Base-by-base conservation (phyloP, 1,139 yeast genomes). In the Yamadazyma conglobata region DNA sequence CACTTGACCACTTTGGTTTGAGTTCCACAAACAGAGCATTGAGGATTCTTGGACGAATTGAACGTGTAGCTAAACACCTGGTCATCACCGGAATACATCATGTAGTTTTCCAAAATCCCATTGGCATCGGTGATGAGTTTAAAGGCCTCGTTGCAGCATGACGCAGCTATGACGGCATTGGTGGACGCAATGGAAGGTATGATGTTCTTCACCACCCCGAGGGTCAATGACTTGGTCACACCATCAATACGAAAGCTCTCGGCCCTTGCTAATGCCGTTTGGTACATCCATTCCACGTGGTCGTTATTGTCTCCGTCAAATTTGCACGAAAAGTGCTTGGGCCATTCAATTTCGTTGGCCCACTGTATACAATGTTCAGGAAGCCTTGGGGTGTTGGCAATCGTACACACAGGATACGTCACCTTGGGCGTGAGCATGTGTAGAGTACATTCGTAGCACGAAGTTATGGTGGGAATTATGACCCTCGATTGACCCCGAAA, bases 361-460 rank as follows among this genome's bases (percentile, higher is more conserved):
- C 94, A 91, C 53, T 88, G 96, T 12, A 91, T 80, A 50, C 96
- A 88, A 57, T 91, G 98, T 48, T 91, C 96, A 0, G 96, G 93
- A 10, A 87, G 60, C 39, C 98, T 61, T 6, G 98, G 98, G 4
- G 95, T 88, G 40, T 88, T 85, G 6, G 96, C 95, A 33, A 91
- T 82, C 1, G 98, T 91, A 57, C 98, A 91, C 38, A 91, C 80
- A 1, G 98, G 97, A 47, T 79, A 86, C 0, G 87, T 79, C 5
- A 73, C 70, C 43, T 77, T 79, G 3, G 79, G 77, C 6, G 86
- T 77, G 19, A 86, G 64, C 58, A 89, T 72, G 39, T 82, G 88
- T 28, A 86, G 64, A 2, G 95, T 84, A 50, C 98, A 91, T 54
- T 91, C 97, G 60, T 87, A 89, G 58, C 98, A 91, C 1, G 95